phyloP scores from a whole-genome alignment of 1,284 basidiomycete species.

The Sutorius eximius region DNA sequence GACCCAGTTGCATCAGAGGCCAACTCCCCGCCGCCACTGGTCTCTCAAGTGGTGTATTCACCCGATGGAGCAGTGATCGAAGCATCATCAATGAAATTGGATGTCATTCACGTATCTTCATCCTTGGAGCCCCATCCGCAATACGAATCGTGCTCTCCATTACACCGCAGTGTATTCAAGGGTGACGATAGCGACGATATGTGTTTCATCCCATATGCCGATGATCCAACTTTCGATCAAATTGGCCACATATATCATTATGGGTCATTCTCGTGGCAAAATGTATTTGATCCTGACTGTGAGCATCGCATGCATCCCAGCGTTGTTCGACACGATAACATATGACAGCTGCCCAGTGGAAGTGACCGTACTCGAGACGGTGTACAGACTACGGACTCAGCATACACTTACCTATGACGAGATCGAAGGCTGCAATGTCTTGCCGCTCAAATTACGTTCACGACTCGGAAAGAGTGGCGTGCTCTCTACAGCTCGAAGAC shows the following conservation, averaged over 20 bases:
- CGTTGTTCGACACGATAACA: conserved; percentile 14
- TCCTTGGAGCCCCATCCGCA: conserved; percentile 35
- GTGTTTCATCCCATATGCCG: conserved; percentile 58
- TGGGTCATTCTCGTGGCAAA: conserved; percentile 49
- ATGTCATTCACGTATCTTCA: conserved; percentile 11
- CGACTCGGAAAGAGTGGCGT: conserved; percentile 30
- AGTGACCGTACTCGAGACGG: conserved; percentile 46
- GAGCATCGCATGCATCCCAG: conserved; percentile 23
- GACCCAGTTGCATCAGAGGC: background rate
- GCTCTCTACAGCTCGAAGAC: conserved; percentile 34
- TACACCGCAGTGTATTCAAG: conserved; percentile 43
- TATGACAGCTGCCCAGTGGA: conserved; percentile 38
- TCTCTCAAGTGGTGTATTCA: conserved; percentile 18
- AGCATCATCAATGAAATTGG: conserved; percentile 13
- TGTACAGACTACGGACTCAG: conserved; percentile 38
- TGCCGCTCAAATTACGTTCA: conserved; percentile 40
- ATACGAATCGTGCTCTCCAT: conserved; percentile 56
- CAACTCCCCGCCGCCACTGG: background rate
- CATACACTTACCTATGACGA: conserved; percentile 39
- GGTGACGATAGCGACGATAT: conserved; percentile 58
- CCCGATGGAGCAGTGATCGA: conserved; percentile 12
- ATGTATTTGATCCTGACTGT: conserved; percentile 49
- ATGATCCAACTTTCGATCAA: conserved; percentile 51
- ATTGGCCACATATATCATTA: conserved; percentile 43
- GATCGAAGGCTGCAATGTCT: conserved; percentile 44